A percentile compares a stretch with the other conserved stretches of the same genome.
Evolutionary conservation across 345 rosid species (phyloP).

Genomic region (Aquilaria malaccensis): DNA sequence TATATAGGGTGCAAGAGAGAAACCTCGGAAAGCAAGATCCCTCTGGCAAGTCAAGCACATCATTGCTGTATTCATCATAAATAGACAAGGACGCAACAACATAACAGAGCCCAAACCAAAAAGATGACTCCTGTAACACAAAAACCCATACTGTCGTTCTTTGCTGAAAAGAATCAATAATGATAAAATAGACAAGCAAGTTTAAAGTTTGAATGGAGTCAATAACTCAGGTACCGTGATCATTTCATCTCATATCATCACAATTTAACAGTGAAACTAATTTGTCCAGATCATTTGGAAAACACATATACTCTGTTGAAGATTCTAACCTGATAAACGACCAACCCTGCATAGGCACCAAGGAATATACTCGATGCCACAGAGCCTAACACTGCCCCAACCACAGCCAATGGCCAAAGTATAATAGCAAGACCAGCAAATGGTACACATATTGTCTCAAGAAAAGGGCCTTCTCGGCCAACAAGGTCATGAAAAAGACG

Average conservation of each 20-base stretch:
- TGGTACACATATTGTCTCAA: conserved; percentile 97
- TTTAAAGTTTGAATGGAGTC: too few species aligned
- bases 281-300: background rate
- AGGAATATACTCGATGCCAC: conserved; percentile 66
- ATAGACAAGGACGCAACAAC: conserved; percentile 69
- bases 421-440: conserved; percentile 90
- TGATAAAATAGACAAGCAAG: too few species aligned
- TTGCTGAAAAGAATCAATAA: too few species aligned
- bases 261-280: background rate
- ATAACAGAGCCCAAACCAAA: conserved; percentile 86
- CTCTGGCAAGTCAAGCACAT: conserved; percentile 83
- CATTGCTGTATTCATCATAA: conserved; percentile 92
- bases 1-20: conserved; percentile 7
- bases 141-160: background rate
- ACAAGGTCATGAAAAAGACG: conserved; percentile 82
- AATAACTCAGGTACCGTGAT: too few species aligned
- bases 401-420: conserved; percentile 96
- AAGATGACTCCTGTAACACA: conserved; percentile 67
- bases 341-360: conserved; percentile 80
- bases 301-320: background rate
- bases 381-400: conserved; percentile 80
- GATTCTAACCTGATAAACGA: conserved; percentile 63
- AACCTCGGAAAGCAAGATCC: conserved; percentile 92
- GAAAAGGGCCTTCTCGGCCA: conserved; percentile 97
- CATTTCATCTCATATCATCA: too few species aligned